Conservation (phyloP, 305 asterid genomes). For the Stenogyne calaminthoides region DNA sequence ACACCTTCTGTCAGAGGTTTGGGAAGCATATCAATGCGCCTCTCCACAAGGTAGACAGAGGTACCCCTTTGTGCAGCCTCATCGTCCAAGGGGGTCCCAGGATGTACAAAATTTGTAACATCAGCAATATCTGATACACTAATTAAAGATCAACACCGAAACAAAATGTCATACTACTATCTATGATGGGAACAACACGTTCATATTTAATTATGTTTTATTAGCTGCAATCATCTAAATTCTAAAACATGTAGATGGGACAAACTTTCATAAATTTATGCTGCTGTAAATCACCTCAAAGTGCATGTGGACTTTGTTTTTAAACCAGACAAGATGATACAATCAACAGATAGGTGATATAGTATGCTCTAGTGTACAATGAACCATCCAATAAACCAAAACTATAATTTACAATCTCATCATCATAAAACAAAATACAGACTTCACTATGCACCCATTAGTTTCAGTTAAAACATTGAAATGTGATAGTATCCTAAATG, state of each 20-base stretch:
- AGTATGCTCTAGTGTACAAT: slow-evolving; percentile 10
- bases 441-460: neutral
- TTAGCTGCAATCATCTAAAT: slow-evolving; percentile 14
- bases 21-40: slow-evolving; percentile 99
- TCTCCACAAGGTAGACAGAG: slow-evolving; percentile 98
- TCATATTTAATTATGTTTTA: neutral
- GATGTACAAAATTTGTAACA: slow-evolving; percentile 95
- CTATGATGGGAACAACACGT: slow-evolving; percentile 15
- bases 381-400: neutral
- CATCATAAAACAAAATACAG: slow-evolving; percentile 1
- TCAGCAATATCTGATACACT: slow-evolving; percentile 87
- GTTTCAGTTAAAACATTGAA: slow-evolving; percentile 5
- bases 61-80: slow-evolving; percentile 99
- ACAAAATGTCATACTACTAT: slow-evolving; percentile 7
- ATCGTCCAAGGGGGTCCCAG: slow-evolving; percentile 93
- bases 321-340: slow-evolving; percentile 18
- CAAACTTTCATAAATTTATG: neutral
- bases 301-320: slow-evolving; percentile 1
- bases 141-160: slow-evolving; percentile 51
- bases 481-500: neutral
- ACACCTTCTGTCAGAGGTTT: slow-evolving; percentile 99
- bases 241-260: slow-evolving; percentile 7
- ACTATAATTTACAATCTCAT: slow-evolving; percentile 3
- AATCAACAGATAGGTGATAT: slow-evolving; percentile 24
- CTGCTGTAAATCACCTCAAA: slow-evolving; percentile 13